Base-by-base conservation (phyloP, 192 early-diverging fungal genomes). In the Linnemannia hyalina region DNA sequence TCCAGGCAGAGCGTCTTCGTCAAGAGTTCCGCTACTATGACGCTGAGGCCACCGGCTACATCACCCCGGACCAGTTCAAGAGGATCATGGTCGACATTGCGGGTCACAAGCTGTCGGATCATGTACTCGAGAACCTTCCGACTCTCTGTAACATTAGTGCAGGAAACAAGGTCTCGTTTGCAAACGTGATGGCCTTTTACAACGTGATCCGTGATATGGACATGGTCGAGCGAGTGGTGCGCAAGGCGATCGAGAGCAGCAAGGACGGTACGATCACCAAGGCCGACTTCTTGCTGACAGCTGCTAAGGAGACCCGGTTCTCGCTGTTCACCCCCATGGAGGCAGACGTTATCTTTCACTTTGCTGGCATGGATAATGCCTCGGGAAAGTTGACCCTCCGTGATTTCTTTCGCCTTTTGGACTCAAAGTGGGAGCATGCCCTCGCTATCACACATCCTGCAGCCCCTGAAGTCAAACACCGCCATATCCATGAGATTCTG, bases 1-100 rank as follows among this genome's bases (percentile, higher is more conserved):
- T 94, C 32, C 94, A 94, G 55, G 90, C 90, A 20, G 95, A 95
- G 75, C 90, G 94, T 70, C 85, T 95, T 41, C 92, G 93, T 32
- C 92, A 94, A 81, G 93, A 93, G 73, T 95, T 95, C 85, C 94
- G 93, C 40, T 89, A 90, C 79, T 94, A 93, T 75, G 95, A 95
- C 80, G 88, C 88, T 44, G 87, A 94, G 41, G 81, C 83, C 42
- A 89, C 91, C 36, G 95, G 95, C 15, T 90, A 87, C 75, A 95
- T 95, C 68, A 78, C 86, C 26, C 89, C 92, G 4, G 90, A 94
- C 16, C 84, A 89, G 57, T 93, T 94, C 75, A 88, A 92, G 74
- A 90, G 82, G 73, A 91, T 95, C 41, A 92, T 95, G 52, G 70
- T 92, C 10, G 91, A 93, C 73, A 88, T 94, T 69, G 92, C 92